These are phyloP conservation scores for Corymbia citriodora DNA, from an alignment of 441 rosid genomes.

Conservation along the genomic window DNA sequence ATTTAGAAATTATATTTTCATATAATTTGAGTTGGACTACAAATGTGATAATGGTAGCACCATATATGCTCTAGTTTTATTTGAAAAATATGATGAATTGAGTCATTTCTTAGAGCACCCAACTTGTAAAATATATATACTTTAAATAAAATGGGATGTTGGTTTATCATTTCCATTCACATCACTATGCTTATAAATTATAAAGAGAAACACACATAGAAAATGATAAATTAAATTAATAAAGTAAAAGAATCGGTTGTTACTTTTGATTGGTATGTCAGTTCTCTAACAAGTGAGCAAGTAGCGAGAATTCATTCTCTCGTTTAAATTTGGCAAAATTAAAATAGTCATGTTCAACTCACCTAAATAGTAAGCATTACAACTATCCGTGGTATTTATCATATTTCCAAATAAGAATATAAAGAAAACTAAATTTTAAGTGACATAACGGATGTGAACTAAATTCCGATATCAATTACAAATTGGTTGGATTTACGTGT, in stretches of 20 bases:
- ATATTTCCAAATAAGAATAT: not conserved
- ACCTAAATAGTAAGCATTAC: not conserved
- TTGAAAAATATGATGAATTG: not conserved
- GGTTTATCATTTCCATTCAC: not conserved
- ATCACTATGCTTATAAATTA: not conserved
- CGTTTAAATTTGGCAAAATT: not conserved
- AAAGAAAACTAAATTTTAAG: not conserved
- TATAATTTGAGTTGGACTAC: not conserved
- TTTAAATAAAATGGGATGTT: not conserved
- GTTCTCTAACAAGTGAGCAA: not conserved
- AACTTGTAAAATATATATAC: not conserved
- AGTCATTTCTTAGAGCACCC: not conserved
- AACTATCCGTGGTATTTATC: not conserved
- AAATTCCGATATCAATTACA: not conserved
- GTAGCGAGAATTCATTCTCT: not conserved
- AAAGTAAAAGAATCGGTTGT: not conserved
- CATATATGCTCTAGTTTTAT: not conserved
- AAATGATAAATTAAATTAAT: not conserved
- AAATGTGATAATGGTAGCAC: not conserved
- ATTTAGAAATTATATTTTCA: not conserved
- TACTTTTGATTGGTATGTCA: not conserved
- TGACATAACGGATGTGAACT: not conserved
- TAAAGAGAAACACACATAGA: not conserved
- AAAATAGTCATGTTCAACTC: not conserved
- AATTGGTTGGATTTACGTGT: not conserved